Conservation (phyloP, 169 alveolate species). For the Eimeria necatrix region DNA sequence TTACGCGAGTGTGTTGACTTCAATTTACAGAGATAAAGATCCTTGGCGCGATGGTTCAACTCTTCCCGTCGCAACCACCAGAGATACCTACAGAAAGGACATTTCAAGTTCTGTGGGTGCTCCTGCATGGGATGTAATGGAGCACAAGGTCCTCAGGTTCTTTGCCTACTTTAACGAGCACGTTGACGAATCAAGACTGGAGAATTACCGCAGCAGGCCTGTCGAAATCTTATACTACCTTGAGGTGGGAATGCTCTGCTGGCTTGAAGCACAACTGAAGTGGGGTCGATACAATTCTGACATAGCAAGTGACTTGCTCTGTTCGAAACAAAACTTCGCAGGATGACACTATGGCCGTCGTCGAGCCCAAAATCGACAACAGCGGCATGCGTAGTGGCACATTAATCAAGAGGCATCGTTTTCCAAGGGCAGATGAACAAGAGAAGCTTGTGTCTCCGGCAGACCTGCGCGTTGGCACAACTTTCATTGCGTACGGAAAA, state of each 20-base stretch:
- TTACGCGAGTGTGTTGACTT: background rate
- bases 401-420: constrained; percentile 89
- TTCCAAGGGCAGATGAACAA: constrained; percentile 85
- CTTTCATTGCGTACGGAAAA: constrained; percentile 88
- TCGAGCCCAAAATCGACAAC: constrained; percentile 89
- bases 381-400: constrained; percentile 92
- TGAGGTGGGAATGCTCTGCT: constrained; percentile 79
- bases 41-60: constrained; percentile 77
- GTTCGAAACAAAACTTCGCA: background rate
- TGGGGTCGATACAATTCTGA: background rate
- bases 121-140: constrained; percentile 83
- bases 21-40: constrained; percentile 43
- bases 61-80: constrained; percentile 76
- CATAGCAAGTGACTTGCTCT: background rate
- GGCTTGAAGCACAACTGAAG: background rate
- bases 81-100: constrained; percentile 24
- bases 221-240: constrained; percentile 88
- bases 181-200: constrained; percentile 89
- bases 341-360: constrained; percentile 89
- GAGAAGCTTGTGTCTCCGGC: constrained; percentile 83
- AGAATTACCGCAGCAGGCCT: constrained; percentile 87
- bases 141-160: constrained; percentile 85
- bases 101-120: background rate
- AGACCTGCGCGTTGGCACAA: constrained; percentile 89
- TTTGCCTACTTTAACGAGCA: constrained; percentile 91